phyloP scores from a whole-genome alignment of 2,329 filamentous ascomycete species.

The Cladosporium sp. region DNA sequence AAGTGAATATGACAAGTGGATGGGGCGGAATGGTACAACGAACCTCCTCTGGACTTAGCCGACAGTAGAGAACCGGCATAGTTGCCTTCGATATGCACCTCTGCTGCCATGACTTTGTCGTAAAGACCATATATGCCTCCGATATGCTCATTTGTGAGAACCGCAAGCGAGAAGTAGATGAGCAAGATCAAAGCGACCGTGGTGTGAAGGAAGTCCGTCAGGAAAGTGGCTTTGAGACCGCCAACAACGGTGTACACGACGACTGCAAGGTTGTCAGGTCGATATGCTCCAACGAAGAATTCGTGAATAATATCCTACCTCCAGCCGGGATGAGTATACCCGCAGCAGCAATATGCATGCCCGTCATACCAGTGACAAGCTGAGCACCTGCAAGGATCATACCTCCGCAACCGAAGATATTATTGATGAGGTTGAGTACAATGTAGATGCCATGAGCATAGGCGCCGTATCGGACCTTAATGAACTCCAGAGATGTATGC shows the following conservation, averaged over 20 bases:
- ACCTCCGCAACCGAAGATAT: constrained; percentile 36
- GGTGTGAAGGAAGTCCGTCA: constrained; percentile 48
- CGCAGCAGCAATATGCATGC: constrained; percentile 46
- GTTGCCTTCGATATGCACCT: constrained; percentile 42
- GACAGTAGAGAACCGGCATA: constrained; percentile 45
- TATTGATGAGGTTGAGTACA: constrained; percentile 27
- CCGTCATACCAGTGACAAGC: constrained; percentile 35
- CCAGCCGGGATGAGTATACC: constrained; percentile 44
- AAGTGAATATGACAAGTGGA: no score
- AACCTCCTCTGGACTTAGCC: constrained; percentile 41
- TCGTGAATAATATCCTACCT: constrained; percentile 28
- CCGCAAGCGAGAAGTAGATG: constrained; percentile 44
- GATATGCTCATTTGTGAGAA: constrained; percentile 40
- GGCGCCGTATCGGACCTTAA: constrained; percentile 34
- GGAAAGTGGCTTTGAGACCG: constrained; percentile 46
- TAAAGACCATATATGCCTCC: constrained; percentile 42
- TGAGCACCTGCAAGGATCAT: constrained; percentile 29
- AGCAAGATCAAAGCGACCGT: constrained; percentile 45
- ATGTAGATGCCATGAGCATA: constrained; percentile 26
- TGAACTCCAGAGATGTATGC: constrained; percentile 48
- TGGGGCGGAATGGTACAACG: constrained; percentile 30
- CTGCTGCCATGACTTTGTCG: constrained; percentile 42
- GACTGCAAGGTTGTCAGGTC: not conserved
- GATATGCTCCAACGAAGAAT: not conserved
- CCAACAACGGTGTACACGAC: constrained; percentile 46